Percentiles rank a stretch among this genome's conserved stretches.
Evolutionary conservation across 495 filamentous ascomycete genomes (phyloP).

Genomic region (Entonaema liquescens): DNA sequence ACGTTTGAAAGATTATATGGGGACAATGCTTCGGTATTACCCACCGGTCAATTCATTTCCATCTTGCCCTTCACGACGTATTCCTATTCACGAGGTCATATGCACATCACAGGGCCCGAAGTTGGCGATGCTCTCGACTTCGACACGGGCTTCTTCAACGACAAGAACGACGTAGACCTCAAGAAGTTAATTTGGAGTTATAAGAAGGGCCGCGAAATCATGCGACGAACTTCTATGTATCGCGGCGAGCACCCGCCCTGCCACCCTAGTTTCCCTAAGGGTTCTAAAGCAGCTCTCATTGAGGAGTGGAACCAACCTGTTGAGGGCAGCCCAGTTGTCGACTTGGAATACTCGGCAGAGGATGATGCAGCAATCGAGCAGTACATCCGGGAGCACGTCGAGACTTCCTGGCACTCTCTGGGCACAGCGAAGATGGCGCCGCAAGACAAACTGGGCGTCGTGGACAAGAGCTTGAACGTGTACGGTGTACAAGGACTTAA

Average conservation of each 20-base stretch:
- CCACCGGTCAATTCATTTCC: slow-evolving; percentile 49
- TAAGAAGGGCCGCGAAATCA: slow-evolving; percentile 65
- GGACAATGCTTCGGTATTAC: not conserved
- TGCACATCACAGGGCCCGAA: slow-evolving; percentile 61
- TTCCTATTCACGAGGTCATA: slow-evolving; percentile 63
- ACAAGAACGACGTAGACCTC: slow-evolving; percentile 52
- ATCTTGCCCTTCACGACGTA: slow-evolving; percentile 55
- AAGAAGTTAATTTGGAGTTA: slow-evolving; percentile 61
- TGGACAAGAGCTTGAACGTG: slow-evolving; percentile 58
- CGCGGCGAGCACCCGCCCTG: slow-evolving; percentile 58
- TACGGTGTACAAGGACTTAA: slow-evolving; percentile 60
- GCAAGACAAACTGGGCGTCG: slow-evolving; percentile 57
- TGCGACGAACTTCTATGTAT: slow-evolving; percentile 61
- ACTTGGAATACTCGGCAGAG: slow-evolving; percentile 59
- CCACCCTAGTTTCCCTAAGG: slow-evolving; percentile 62
- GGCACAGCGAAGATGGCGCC: slow-evolving; percentile 62
- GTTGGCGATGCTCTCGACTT: slow-evolving; percentile 50
- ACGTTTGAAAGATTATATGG: not conserved
- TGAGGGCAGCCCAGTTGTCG: slow-evolving; percentile 8
- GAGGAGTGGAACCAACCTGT: slow-evolving; percentile 42
- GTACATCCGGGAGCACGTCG: slow-evolving; percentile 55
- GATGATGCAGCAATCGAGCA: slow-evolving; percentile 62
- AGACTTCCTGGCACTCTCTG: slow-evolving; percentile 63
- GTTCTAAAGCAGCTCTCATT: slow-evolving; percentile 51
- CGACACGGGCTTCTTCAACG: slow-evolving; percentile 54